Evolutionary conservation across 208 protist species (phyloP), one percentile per base, ranked within the genome.

Genomic region (Acanthamoeba sp.): DNA sequence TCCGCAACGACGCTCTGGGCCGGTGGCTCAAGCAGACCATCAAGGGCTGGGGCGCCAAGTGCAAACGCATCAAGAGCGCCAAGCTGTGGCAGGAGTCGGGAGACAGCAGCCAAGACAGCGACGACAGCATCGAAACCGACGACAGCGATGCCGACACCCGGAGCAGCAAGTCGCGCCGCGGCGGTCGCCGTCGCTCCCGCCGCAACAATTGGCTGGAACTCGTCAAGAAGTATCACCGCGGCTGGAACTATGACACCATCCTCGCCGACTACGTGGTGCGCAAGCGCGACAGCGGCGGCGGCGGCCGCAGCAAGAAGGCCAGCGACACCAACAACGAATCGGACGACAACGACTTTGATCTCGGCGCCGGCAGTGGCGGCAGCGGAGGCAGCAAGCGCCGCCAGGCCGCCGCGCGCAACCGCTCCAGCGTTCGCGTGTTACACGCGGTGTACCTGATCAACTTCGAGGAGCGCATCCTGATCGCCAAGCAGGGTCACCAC

Each of bases 51-150:
- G 69, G 69, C 34, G 69, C 69, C 36, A 78, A 78, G 20, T 78
- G 69, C 69, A 78, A 78, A 34, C 69, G 69, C 6, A 78, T 78
- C 69, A 78, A 78, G 69, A 78, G 36, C 69, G 29, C 69, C 69
- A 78, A 78, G 38, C 20, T 78, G 27, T 66, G 59, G 69, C 32
- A 78, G 20, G 36, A 45, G 34, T 78, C 69, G 10, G 34, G 32
- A 1, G 69, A 78, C 2, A 66, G 20, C 59, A 66, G 59, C 59
- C 27, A 57, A 4, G 52, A 66, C 9, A 66, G 59, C 59, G 20
- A n/a, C 24, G 69, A 78, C 69, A 32, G 38, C 36, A 34, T 48
- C 32, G 69, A 78, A 7, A 48, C 3, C 34, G 34, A 78, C 69
- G 59, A 34, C 59, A 66, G 59, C 69, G 29, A 73, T 10, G 27